Evolutionary conservation across 1,284 basidiomycete species (phyloP).

Genomic region (Earliella scabrosa): DNA sequence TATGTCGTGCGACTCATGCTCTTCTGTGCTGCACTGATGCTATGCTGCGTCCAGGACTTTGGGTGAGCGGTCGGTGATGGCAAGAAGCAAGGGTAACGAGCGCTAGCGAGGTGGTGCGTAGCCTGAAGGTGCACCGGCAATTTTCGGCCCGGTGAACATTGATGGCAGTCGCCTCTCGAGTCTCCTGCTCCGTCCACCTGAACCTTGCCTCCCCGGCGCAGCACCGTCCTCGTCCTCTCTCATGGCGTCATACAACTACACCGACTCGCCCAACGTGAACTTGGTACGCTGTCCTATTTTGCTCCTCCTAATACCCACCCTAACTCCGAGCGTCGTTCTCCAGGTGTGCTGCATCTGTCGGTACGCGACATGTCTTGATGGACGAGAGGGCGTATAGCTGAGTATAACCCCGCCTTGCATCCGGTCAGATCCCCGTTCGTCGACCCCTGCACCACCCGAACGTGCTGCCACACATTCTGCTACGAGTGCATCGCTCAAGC

Average conservation of each 20-base stretch:
- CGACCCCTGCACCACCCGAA: slow-evolving; percentile 72
- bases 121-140: slow-evolving; percentile 4
- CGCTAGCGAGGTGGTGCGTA: background rate
- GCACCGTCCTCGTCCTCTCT: background rate
- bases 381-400: background rate
- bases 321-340: background rate
- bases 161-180: too few species aligned
- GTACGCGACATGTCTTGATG: slow-evolving; percentile 36
- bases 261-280: slow-evolving; percentile 60
- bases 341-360: slow-evolving; percentile 86
- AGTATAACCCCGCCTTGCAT: background rate
- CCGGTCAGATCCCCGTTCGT: slow-evolving; percentile 65
- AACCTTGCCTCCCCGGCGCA: too few species aligned
- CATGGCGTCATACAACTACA: slow-evolving; percentile 46
- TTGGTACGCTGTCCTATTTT: slow-evolving; percentile 43
- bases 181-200: too few species aligned
- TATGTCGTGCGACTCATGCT: too few species aligned
- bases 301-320: background rate
- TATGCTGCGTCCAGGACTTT: too few species aligned
- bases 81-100: background rate
- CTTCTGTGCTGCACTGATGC: too few species aligned
- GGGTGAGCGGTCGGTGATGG: too few species aligned
- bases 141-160: too few species aligned
- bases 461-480: slow-evolving; percentile 87
- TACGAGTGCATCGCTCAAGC: slow-evolving; percentile 73